Evolutionary conservation across 805 yeast genomes (phyloP).

Genomic region (Candida palmyrensis): DNA sequence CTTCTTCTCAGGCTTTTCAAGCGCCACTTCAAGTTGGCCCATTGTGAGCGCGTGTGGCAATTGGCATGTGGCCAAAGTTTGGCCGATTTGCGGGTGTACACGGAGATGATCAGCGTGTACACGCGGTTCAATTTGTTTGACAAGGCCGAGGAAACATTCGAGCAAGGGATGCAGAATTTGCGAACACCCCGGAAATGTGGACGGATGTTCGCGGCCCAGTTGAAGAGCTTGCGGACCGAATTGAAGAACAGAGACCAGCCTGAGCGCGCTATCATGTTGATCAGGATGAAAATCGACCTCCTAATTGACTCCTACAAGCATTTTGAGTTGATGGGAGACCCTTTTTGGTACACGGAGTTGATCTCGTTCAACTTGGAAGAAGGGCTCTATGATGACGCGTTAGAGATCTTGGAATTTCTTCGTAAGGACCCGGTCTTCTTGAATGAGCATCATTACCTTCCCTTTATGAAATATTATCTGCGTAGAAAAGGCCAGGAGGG

Average conservation of each 20-base stretch:
- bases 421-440: slow-evolving; percentile 10
- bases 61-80: slow-evolving; percentile 14
- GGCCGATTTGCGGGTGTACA: slow-evolving; percentile 17
- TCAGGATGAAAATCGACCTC: not conserved
- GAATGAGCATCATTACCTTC: slow-evolving; percentile 23
- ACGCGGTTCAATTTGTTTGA: slow-evolving; percentile 25
- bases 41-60: slow-evolving; percentile 12
- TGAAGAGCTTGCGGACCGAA: slow-evolving; percentile 30
- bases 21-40: slow-evolving; percentile 15
- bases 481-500: slow-evolving; percentile 12
- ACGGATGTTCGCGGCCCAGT: slow-evolving; percentile 21
- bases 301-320: not conserved
- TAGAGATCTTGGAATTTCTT: slow-evolving; percentile 13
- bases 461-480: slow-evolving; percentile 20
- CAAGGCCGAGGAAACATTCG: slow-evolving; percentile 26
- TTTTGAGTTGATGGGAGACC: slow-evolving; percentile 1
- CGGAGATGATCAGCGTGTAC: slow-evolving; percentile 22
- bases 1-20: slow-evolving; percentile 14
- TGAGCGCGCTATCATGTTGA: not conserved
- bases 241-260: not conserved
- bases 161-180: slow-evolving; percentile 25
- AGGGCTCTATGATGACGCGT: slow-evolving; percentile 14
- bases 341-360: slow-evolving; percentile 19
- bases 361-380: slow-evolving; percentile 17
- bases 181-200: slow-evolving; percentile 25